These are phyloP conservation scores for Evernia prunastri DNA, from an alignment of 495 filamentous ascomycete species.

Conservation along the genomic window DNA sequence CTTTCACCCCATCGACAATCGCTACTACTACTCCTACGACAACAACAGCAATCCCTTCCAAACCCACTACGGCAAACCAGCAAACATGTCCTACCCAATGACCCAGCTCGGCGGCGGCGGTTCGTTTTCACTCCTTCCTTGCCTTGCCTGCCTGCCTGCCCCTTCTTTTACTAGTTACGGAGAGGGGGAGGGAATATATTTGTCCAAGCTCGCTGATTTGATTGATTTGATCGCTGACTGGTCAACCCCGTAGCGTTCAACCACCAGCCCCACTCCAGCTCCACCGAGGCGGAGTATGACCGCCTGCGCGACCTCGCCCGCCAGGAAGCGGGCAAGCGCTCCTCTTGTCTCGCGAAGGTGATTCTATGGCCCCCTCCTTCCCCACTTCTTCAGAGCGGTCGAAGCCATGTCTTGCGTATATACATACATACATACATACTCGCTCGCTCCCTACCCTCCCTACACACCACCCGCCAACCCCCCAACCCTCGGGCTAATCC, in stretches of 20 bases:
- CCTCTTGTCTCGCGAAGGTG: slow-evolving; percentile 67
- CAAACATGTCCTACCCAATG: slow-evolving; percentile 56
- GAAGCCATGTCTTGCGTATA: too few relatives aligned
- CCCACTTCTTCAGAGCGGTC: background rate
- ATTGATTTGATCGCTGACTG: background rate
- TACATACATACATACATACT: background rate
- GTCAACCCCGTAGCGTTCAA: slow-evolving; percentile 8
- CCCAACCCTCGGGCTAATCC: background rate
- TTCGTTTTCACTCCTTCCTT: slow-evolving; percentile 29
- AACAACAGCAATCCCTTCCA: too few relatives aligned
- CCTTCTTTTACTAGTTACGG: too few relatives aligned
- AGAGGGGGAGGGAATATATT: too few relatives aligned
- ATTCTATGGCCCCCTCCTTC: slow-evolving; percentile 5
- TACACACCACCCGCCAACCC: background rate
- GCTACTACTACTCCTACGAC: too few relatives aligned
- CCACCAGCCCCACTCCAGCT: slow-evolving; percentile 55
- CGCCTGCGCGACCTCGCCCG: slow-evolving; percentile 78
- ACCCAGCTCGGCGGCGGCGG: slow-evolving; percentile 55
- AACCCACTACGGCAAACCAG: too few relatives aligned
- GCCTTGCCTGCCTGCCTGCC: background rate
- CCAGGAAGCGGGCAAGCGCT: slow-evolving; percentile 67
- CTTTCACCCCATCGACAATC: too few relatives aligned
- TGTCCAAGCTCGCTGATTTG: background rate
- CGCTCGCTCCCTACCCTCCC: background rate
- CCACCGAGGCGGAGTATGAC: slow-evolving; percentile 83